phyloP scores from a whole-genome alignment of 2,329 filamentous ascomycete species.

The Epichloe aotearoae region DNA sequence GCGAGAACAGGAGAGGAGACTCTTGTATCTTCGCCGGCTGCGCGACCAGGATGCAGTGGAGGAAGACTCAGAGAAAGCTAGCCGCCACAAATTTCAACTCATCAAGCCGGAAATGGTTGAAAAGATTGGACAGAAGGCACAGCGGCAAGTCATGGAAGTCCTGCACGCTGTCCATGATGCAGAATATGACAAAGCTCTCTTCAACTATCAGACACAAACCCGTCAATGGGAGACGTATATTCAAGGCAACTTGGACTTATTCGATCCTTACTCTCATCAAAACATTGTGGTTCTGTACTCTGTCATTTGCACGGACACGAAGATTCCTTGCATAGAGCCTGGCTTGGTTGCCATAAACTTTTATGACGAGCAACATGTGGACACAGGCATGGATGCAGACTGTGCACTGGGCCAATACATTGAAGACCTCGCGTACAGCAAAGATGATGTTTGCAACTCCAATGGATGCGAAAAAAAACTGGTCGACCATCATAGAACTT shows the following conservation, averaged over 20 bases:
- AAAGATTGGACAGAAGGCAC: constrained; percentile 63
- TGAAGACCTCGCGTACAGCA: constrained; percentile 70
- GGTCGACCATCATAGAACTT: constrained; percentile 88
- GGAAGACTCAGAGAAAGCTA: constrained; percentile 48
- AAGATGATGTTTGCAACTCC: constrained; percentile 63
- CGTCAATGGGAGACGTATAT: constrained; percentile 95
- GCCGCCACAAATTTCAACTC: constrained; percentile 66
- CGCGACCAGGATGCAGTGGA: constrained; percentile 60
- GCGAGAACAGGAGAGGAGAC: constrained; percentile 74
- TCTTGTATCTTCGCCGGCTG: constrained; percentile 70
- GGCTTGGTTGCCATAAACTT: constrained; percentile 83
- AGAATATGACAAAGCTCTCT: constrained; percentile 88
- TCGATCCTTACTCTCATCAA: constrained; percentile 90
- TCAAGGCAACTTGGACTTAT: constrained; percentile 74
- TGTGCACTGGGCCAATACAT: constrained; percentile 92
- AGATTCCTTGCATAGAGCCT: constrained; percentile 84
- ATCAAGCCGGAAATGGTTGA: constrained; percentile 96
- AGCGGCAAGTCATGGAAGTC: constrained; percentile 82
- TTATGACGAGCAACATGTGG: constrained; percentile 82
- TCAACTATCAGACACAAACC: constrained; percentile 89
- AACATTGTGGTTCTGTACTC: constrained; percentile 93
- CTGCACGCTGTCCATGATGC: constrained; percentile 90
- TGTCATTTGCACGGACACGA: constrained; percentile 83
- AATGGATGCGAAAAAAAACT: constrained; percentile 85
- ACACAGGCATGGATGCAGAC: constrained; percentile 61